phyloP scores from a whole-genome alignment of 768 basidiomycete genomes.

The Lentinus tigrinus region DNA sequence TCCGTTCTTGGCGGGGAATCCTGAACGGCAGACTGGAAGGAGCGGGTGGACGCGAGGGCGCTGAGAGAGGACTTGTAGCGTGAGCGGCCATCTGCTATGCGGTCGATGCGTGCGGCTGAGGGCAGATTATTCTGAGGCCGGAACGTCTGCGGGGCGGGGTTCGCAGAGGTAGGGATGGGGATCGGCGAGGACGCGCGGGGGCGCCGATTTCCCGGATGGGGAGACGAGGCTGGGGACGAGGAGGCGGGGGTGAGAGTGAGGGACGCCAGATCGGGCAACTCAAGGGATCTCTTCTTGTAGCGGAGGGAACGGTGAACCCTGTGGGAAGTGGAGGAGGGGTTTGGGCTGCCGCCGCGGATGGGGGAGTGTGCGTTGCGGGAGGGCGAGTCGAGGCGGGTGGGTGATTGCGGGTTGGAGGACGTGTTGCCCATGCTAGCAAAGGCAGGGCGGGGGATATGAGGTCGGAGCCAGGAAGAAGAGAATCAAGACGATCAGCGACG shows the following conservation, averaged over 20 bases:
- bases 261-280: conserved; percentile 70
- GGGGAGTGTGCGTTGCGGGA: conserved; percentile 24
- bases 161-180: conserved; percentile 43
- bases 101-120: conserved; percentile 41
- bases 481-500: conserved; percentile 18
- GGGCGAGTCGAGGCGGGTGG: conserved; percentile 19
- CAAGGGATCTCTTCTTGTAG: conserved; percentile 69
- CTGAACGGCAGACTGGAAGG: conserved; percentile 31
- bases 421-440: conserved; percentile 25
- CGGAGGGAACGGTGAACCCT: conserved; percentile 58
- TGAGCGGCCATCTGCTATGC: conserved; percentile 19
- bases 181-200: conserved; percentile 47
- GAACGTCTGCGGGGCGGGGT: conserved; percentile 24
- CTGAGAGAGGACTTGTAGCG: conserved; percentile 35
- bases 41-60: conserved; percentile 44
- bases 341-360: conserved; percentile 24
- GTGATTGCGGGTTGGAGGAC: conserved; percentile 18
- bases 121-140: conserved; percentile 36
- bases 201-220: conserved; percentile 41
- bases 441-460: conserved; percentile 11
- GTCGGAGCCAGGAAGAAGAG: conserved; percentile 6
- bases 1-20: conserved; percentile 27
- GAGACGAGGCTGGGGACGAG: conserved; percentile 41
- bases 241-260: conserved; percentile 45
- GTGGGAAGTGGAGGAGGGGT: conserved; percentile 19